Percentiles rank a stretch among this genome's conserved stretches.
Evolutionary conservation across 2,329 filamentous ascomycete species (phyloP).

Genomic region (Fusarium paranaense): DNA sequence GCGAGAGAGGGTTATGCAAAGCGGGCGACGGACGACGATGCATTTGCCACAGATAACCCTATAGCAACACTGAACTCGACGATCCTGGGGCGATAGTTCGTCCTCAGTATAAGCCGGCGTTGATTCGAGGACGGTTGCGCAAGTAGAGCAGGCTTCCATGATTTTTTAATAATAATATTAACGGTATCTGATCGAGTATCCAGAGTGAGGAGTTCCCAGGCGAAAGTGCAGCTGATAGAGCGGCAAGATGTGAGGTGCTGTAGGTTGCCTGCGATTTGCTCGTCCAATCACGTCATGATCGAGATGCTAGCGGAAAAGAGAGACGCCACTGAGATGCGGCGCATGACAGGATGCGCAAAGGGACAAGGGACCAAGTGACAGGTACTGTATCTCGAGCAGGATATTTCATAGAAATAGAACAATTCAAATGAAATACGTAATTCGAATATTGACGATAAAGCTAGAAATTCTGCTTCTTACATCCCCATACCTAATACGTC

Average conservation of each 20-base stretch:
- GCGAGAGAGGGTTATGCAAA: background rate
- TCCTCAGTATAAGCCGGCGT: slow-evolving; percentile 68
- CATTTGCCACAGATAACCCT: slow-evolving; percentile 79
- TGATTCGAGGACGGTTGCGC: slow-evolving; percentile 70
- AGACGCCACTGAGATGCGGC: slow-evolving; percentile 29
- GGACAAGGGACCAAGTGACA: background rate
- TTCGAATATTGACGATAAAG: background rate
- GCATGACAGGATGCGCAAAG: slow-evolving; percentile 7
- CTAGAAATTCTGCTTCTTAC: background rate
- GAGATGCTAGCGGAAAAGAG: slow-evolving; percentile 29
- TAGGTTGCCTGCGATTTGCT: slow-evolving; percentile 9
- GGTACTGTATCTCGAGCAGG: background rate
- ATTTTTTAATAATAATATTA: slow-evolving; percentile 7
- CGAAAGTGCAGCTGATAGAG: slow-evolving; percentile 1
- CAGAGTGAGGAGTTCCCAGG: background rate
- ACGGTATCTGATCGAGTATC: background rate
- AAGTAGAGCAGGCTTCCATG: slow-evolving; percentile 74
- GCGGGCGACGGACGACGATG: slow-evolving; percentile 64
- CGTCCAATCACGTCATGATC: slow-evolving; percentile 45
- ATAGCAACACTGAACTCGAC: slow-evolving; percentile 75
- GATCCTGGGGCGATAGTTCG: slow-evolving; percentile 64
- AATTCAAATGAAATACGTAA: background rate
- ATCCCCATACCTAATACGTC: background rate
- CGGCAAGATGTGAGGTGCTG: background rate
- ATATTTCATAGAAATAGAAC: background rate